Evolutionary conservation across 495 filamentous ascomycete species (phyloP).

Genomic region (Penicillium cataractarum): DNA sequence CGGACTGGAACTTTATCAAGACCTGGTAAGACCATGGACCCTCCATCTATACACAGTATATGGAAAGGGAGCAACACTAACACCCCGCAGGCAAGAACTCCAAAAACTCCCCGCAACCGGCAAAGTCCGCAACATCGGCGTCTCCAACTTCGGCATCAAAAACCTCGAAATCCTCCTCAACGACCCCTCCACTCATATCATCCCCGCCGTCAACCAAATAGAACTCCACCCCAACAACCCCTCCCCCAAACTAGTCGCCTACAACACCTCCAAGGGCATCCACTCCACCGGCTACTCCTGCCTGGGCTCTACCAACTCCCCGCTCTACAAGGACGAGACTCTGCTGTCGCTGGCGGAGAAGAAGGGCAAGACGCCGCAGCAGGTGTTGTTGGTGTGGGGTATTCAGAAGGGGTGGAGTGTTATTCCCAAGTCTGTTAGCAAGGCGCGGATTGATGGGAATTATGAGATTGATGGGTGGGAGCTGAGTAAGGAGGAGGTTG

Average conservation of each 20-base stretch:
- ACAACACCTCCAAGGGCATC: conserved; percentile 68
- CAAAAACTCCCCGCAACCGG: conserved; percentile 79
- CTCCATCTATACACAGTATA: no score
- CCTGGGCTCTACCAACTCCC: conserved; percentile 62
- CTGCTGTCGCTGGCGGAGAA: conserved; percentile 63
- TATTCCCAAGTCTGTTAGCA: conserved; percentile 69
- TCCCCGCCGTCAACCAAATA: conserved; percentile 88
- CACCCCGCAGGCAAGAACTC: conserved; percentile 59
- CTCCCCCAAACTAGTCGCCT: conserved; percentile 77
- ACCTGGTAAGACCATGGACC: conserved; percentile 67
- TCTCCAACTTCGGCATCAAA: conserved; percentile 64
- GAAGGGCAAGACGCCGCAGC: conserved; percentile 68
- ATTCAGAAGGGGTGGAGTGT: conserved; percentile 74
- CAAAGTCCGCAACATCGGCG: conserved; percentile 75
- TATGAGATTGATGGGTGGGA: conserved; percentile 68
- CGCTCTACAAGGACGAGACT: conserved; percentile 60
- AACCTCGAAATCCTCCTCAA: conserved; percentile 61
- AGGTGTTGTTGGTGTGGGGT: conserved; percentile 71
- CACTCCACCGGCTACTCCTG: conserved; percentile 71
- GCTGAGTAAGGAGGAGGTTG: conserved; percentile 65
- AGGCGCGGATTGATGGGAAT: conserved; percentile 65
- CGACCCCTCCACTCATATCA: conserved; percentile 59
- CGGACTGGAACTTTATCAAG: conserved; percentile 80
- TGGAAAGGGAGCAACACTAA: not conserved
- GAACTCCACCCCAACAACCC: conserved; percentile 87